Evolutionary conservation across 164 flowering plant species (phyloP).

Genomic region (Litsea cubeba): DNA sequence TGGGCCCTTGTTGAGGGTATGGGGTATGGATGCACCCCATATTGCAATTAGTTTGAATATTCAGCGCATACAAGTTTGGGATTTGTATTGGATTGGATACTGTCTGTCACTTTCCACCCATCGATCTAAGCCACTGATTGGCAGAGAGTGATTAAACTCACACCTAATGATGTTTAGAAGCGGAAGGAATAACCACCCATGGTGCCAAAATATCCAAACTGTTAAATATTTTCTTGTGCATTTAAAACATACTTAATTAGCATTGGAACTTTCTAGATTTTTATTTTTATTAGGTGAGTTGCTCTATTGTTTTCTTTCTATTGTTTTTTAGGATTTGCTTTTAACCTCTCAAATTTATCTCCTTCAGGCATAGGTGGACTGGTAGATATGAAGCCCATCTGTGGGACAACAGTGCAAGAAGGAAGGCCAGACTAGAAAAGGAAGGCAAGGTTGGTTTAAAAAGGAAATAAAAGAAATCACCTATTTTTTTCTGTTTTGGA

Average conservation of each 20-base stretch:
- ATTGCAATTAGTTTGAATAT: not conserved
- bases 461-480: conserved; percentile 1
- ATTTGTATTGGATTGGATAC: not conserved
- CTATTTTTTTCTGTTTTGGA: conserved; percentile 10
- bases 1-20: too few species aligned
- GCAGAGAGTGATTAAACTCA: not conserved
- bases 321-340: not conserved
- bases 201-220: not conserved
- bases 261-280: not conserved
- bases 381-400: conserved; percentile 94
- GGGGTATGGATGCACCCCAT: not conserved
- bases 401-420: conserved; percentile 96
- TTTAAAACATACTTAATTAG: not conserved
- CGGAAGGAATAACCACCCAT: not conserved
- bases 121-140: not conserved
- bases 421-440: conserved; percentile 92
- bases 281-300: not conserved
- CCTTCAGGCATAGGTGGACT: conserved; percentile 82
- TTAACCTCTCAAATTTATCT: not conserved
- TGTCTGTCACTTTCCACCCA: not conserved
- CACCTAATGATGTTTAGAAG: not conserved
- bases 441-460: conserved; percentile 75
- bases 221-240: not conserved
- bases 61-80: too few species aligned
- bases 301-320: not conserved